These are phyloP conservation scores for Inga leiocalycina DNA, from an alignment of 306 rosid species.

Conservation along the genomic window DNA sequence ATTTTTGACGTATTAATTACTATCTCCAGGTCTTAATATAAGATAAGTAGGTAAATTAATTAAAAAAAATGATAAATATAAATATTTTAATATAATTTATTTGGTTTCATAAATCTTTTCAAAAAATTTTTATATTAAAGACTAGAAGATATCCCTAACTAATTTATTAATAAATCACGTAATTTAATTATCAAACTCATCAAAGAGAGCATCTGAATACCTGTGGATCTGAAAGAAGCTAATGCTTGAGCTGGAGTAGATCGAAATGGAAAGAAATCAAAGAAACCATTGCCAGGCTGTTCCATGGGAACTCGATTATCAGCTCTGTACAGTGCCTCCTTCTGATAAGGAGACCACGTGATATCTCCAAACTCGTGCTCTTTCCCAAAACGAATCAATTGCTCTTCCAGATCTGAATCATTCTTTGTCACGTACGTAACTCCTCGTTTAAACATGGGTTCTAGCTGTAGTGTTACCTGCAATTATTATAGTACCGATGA, in stretches of 20 bases:
- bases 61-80: too few relatives aligned
- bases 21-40: too few relatives aligned
- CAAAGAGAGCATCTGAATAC: too few relatives aligned
- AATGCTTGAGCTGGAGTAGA: neutral
- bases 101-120: too few relatives aligned
- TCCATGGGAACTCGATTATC: neutral
- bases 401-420: neutral
- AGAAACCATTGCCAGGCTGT: neutral
- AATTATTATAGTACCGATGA: too few relatives aligned
- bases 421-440: neutral
- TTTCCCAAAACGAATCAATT: neutral
- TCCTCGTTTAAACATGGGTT: neutral
- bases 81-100: too few relatives aligned
- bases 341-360: neutral
- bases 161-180: too few relatives aligned
- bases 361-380: neutral
- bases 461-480: neutral
- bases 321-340: neutral
- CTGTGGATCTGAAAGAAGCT: neutral
- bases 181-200: too few relatives aligned
- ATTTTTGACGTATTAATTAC: too few relatives aligned
- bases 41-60: too few relatives aligned
- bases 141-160: too few relatives aligned
- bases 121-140: too few relatives aligned
- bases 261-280: neutral